phyloP scores from a whole-genome alignment of 2,329 filamentous ascomycete species.

The Rhynchosporium agropyri region DNA sequence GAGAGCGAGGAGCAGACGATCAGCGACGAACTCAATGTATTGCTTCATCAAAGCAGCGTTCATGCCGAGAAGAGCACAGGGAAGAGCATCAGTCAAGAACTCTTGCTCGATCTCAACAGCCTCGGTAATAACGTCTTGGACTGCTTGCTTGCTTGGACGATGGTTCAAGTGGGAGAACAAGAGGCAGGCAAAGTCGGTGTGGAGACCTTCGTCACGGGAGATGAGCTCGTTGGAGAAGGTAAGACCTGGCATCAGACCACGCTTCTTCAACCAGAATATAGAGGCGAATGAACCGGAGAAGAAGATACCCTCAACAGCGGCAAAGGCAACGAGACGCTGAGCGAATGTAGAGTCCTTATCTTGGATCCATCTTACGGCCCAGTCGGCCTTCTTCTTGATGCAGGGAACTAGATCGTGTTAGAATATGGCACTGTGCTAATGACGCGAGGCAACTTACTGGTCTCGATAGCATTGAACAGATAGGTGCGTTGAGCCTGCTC shows the following conservation, averaged over 20 bases:
- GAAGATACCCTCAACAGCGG: conserved; percentile 98
- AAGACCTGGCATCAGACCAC: conserved; percentile 95
- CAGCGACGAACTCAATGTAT: conserved; percentile 99
- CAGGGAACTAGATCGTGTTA: conserved; percentile 69
- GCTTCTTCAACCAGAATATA: conserved; percentile 99
- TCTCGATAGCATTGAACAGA: conserved; percentile 98
- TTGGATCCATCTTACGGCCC: conserved; percentile 92
- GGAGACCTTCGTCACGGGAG: conserved; percentile 97
- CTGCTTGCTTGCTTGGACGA: conserved; percentile 79
- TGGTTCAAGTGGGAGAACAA: conserved; percentile 97
- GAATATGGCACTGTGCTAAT: conserved; percentile 18
- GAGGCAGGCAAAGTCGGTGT: conserved; percentile 98
- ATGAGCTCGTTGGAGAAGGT: conserved; percentile 99
- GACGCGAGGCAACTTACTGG: conserved; percentile 62
- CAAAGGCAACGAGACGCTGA: conserved; percentile 93
- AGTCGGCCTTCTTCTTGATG: conserved; percentile 98
- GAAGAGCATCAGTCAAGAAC: conserved; percentile 94
- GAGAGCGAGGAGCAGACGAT: conserved; percentile 88
- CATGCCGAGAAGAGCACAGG: conserved; percentile 93
- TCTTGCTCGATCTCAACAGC: conserved; percentile 95
- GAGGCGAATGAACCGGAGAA: conserved; percentile 98
- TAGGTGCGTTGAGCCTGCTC: conserved; percentile 91
- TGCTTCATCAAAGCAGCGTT: conserved; percentile 97
- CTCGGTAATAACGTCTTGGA: conserved; percentile 89
- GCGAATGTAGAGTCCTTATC: conserved; percentile 95